These are phyloP conservation scores for Cicer arietinum DNA, from an alignment of 306 rosid genomes.

Conservation along the genomic window DNA sequence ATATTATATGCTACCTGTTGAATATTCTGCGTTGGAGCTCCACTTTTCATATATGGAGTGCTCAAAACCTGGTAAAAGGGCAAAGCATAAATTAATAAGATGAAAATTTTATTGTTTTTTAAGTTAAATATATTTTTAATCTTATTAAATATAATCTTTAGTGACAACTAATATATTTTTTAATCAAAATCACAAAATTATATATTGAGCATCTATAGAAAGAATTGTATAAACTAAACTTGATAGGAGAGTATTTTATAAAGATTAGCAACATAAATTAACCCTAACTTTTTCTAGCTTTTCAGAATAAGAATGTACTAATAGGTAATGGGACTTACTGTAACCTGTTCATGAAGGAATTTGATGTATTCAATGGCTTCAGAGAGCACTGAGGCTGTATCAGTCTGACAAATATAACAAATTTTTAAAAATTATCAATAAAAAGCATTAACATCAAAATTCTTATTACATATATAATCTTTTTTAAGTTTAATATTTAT, in stretches of 20 bases:
- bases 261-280: background rate
- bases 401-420: constrained; percentile 74
- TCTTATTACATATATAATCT: too few species aligned
- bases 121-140: background rate
- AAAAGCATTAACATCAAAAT: background rate
- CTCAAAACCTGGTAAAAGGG: constrained; percentile 64
- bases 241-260: background rate
- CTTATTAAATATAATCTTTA: background rate
- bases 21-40: constrained; percentile 69
- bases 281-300: background rate
- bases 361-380: constrained; percentile 98
- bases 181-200: background rate
- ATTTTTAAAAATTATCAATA: constrained; percentile 39
- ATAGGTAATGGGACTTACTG: constrained; percentile 67
- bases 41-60: constrained; percentile 93
- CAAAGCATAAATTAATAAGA: background rate
- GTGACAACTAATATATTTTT: background rate
- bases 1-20: constrained; percentile 63
- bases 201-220: background rate
- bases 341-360: constrained; percentile 93
- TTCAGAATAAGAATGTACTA: background rate
- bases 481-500: too few species aligned
- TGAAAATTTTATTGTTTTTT: constrained; percentile 1
- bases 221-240: background rate
- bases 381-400: constrained; percentile 99